These are phyloP conservation scores for Colletotrichum liaoningense DNA, from an alignment of 2,329 filamentous ascomycete species.

Conservation along the genomic window DNA sequence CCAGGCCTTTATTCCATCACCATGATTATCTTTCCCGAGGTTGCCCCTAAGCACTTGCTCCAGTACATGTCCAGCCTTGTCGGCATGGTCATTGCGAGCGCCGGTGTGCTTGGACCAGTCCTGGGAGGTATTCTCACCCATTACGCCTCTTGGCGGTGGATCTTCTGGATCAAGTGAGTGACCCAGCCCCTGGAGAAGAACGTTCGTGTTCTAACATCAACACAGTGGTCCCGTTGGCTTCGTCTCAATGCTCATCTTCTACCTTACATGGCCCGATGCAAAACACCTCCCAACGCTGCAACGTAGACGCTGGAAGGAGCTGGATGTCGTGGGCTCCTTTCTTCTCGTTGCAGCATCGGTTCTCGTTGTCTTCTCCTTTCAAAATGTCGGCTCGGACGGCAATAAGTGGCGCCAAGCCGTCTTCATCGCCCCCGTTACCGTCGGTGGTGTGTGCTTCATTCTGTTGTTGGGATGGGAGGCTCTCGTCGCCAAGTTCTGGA, in stretches of 20 bases:
- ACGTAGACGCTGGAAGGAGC: conserved; percentile 57
- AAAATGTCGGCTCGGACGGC: conserved; percentile 55
- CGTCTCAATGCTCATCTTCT: conserved; percentile 59
- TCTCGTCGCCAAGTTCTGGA: conserved; percentile 44
- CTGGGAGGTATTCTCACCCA: conserved; percentile 63
- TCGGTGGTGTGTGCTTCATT: conserved; percentile 50
- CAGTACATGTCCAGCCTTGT: conserved; percentile 59
- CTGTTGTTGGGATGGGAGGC: conserved; percentile 54
- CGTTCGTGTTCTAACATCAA: conserved; percentile 11
- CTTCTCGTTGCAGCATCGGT: conserved; percentile 65
- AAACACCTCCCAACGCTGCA: conserved; percentile 51
- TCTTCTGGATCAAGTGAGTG: conserved; percentile 70
- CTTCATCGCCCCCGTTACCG: conserved; percentile 55
- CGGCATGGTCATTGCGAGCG: conserved; percentile 59
- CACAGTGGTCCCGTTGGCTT: conserved; percentile 58
- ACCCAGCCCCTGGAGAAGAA: too few species aligned
- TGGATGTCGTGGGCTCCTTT: conserved; percentile 66
- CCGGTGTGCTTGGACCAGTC: conserved; percentile 63
- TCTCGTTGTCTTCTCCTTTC: conserved; percentile 68
- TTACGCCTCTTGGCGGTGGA: conserved; percentile 63
- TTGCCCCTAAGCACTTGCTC: conserved; percentile 53
- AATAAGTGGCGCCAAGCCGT: conserved; percentile 54
- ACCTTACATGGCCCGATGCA: conserved; percentile 60
- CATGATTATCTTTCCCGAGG: conserved; percentile 66
- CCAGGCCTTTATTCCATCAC: conserved; percentile 66